A percentile compares a stretch with the other conserved stretches of the same genome.
Conservation (phyloP, 345 rosid species). For the Brassica napus region Da-Ae NC_063442.1:1705001-1705500, state of each 20-base stretch:
- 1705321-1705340: conserved; percentile 79
- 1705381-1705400: conserved; percentile 71
- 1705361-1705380: conserved; percentile 58
- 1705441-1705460: conserved; percentile 4
- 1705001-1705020: conserved; percentile 43
- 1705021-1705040: conserved; percentile 69
- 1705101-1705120: conserved; percentile 69
- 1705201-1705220: conserved; percentile 64
- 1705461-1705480: neutral
- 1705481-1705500: neutral
- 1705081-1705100: conserved; percentile 61
- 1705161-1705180: conserved; percentile 65
- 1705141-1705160: conserved; percentile 67
- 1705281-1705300: conserved; percentile 75
- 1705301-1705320: conserved; percentile 76
- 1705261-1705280: conserved; percentile 79
- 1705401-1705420: conserved; percentile 52
- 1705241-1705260: conserved; percentile 74
- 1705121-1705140: conserved; percentile 64
- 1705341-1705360: conserved; percentile 74
- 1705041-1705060: conserved; percentile 76
- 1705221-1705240: conserved; percentile 75
- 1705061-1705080: conserved; percentile 70
- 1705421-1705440: neutral
- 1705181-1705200: conserved; percentile 62